Evolutionary conservation across 2,329 filamentous ascomycete species (phyloP), one percentile per base, ranked within the genome.

Genomic region (Fusarium sp.): DNA sequence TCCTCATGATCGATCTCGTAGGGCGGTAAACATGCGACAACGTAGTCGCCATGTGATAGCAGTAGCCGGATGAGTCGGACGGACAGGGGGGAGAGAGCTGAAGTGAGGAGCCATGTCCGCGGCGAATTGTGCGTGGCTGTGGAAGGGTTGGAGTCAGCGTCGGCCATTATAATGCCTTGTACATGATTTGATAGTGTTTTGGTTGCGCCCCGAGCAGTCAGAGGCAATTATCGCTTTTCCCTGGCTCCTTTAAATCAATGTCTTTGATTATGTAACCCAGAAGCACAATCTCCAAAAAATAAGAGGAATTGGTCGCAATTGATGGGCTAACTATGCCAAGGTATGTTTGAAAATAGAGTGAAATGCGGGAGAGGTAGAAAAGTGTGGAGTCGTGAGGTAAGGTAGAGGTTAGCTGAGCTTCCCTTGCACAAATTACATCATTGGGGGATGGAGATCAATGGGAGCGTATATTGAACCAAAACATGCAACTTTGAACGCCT

Each of bases 51-150:
- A 82, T 98, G 95, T n/a, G 90, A 90, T 53, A 98, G 91, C 47
- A 97, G 87, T 76, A 94, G 90, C 61, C 92, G 91, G 60, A 94
- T 93, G 65, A 98, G 88, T 50, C 93, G 92, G 68, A 97, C 92
- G 60, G 92, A 92, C 72, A 98, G 89, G 18, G 95, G 94, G 39
- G 94, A 95, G 68, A 95, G 89, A 38, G 94, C 93, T 66, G 93
- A 92, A 16, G 95, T 97, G 73, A 99, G 86, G 79, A 99, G 91
- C 96, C 96, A 98, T 78, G 95, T 94, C 78, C 95, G 92, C 56
- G 95, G 95, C 36, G 89, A 91, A 79, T 91, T 91, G 81, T 91
- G 89, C 28, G 89, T 91, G 70, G 90, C 88, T 90, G 82, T 76
- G 64, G 78, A 73, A 67, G 78, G 54, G 76, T 71, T 63, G 72